These are phyloP conservation scores for Drosera capensis DNA, from an alignment of 148 eudicot genomes.

Conservation along the genomic window DNA sequence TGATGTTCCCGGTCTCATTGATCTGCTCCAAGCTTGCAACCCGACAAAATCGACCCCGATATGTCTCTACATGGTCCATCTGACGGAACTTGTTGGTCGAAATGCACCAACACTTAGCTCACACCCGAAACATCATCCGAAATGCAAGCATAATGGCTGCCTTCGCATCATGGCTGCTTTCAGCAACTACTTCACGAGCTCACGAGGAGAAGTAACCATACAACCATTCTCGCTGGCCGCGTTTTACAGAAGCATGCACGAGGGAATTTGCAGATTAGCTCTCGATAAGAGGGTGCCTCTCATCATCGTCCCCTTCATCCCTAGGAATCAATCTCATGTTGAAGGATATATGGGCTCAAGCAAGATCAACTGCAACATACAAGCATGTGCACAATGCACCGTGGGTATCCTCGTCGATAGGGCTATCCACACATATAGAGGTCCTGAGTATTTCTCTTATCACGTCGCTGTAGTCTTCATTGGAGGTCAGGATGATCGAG, in stretches of 20 bases:
- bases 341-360: not conserved
- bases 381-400: conserved; percentile 2
- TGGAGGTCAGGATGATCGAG: conserved; percentile 6
- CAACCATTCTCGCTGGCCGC: conserved; percentile 7
- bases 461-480: conserved; percentile 1
- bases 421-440: not conserved
- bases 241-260: conserved; percentile 3
- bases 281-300: conserved; percentile 3
- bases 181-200: not conserved
- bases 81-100: conserved; percentile 5
- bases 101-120: conserved; percentile 3
- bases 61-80: conserved; percentile 4
- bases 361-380: not conserved
- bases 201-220: not conserved
- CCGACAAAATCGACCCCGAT: conserved; percentile 1
- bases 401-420: conserved; percentile 5
- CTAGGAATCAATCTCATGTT: not conserved
- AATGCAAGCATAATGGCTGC: not conserved
- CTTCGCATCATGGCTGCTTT: conserved; percentile 4
- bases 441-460: too few species aligned
- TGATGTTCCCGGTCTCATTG: conserved; percentile 4
- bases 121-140: not conserved
- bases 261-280: conserved; percentile 7
- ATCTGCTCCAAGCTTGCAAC: conserved; percentile 5
- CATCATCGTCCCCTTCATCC: conserved; percentile 6